Base-by-base conservation (phyloP, 441 rosid genomes). In the Bruguiera hainesii region DNA sequence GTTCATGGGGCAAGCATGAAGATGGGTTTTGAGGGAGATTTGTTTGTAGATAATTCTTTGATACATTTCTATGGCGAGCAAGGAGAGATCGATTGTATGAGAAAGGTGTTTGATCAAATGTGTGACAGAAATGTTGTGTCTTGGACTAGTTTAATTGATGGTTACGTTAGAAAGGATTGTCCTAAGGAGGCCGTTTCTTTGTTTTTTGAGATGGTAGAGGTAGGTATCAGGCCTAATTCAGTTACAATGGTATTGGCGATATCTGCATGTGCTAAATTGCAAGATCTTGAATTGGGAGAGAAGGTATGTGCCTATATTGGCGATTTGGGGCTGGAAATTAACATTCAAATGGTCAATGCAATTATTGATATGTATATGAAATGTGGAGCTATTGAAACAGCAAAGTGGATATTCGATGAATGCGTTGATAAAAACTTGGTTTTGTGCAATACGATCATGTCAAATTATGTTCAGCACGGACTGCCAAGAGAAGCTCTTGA, bases 61-160 rank as follows among this genome's bases (percentile, higher is more conserved):
- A 75, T 89, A 9, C 89, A 87, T 70, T 83, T 83, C 6, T 86
- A 84, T 6, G 76, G 80, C 0, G 88, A 83, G 73, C 76, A 89
- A 31, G 88, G 85, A 19, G 83, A 80, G 26, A 75, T 84, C 64
- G 78, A 49, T 8, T 37, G 63, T 53, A 89, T 77, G 61, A 80
- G 84, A 13, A 86, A 75, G 46, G 78, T 87, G 86, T 89, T 87
- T 42, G 96, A 86, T 66, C 21, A 80, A 87, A 89, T 89, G 91
- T 52, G 71, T 49, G 78, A 72, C 1, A 84, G 85, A 71, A 89
- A 89, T 69, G 89, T 86, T 10, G 93, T 89, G 59, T 82, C 93
- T 2, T 89, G 93, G 93, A 89, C 96, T 26, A 89, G 89, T 69
- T 66, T 89, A 82, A 89, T 89, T 77, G 85, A 87, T 29, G 89